Base-by-base conservation (phyloP, 495 filamentous ascomycete species). In the Daldinia concentrica region DNA sequence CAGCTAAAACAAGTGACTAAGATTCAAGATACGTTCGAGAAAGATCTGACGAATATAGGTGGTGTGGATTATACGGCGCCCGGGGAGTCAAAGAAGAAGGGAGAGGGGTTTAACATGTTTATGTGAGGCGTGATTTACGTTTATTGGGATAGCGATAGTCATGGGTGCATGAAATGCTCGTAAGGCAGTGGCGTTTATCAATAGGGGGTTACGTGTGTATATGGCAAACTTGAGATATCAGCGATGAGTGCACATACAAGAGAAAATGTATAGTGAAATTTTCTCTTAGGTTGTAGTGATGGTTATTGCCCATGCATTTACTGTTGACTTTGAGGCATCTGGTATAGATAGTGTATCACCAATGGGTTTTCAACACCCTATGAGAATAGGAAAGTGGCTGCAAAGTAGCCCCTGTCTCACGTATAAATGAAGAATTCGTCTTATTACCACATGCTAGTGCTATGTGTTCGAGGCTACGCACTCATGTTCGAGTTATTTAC, bases 51-150 rank as follows among this genome's bases (percentile, higher is more conserved):
- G 11, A 74, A 36, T 12, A 32, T 75, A 11, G 69, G 58, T 8
- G 76, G 73, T 4, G 64, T 79, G 14, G 78, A 81, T 50, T 81
- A 80, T 59, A 77, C 75, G 19, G 78, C 77, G 4, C 75, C 75
- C 7, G 79, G 78, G 14, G 37, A 68, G 39, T 57, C 50, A 37
- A 68, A n/a, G 26, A 54, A 58, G 54, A 77, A 62, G 65, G 78
- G 63, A 68, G 66, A 3, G 65, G 73, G 14, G 58, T 52, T 59
- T 72, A 51, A 74, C 36, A 81, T 80, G 79, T 81, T 77, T 45
- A 32, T 76, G 36, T 81, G 66, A 76, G 27, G 30, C 27, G n/a
- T 3, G 1, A 24, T 54, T 52, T 60, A 45, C 9, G 12, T 43
- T 27, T 15, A n/a, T 9, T 22, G 3, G 27, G 1, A 11, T 34